Conservation (phyloP, 345 rosid species). For the Aethionema arabicum region DNA sequence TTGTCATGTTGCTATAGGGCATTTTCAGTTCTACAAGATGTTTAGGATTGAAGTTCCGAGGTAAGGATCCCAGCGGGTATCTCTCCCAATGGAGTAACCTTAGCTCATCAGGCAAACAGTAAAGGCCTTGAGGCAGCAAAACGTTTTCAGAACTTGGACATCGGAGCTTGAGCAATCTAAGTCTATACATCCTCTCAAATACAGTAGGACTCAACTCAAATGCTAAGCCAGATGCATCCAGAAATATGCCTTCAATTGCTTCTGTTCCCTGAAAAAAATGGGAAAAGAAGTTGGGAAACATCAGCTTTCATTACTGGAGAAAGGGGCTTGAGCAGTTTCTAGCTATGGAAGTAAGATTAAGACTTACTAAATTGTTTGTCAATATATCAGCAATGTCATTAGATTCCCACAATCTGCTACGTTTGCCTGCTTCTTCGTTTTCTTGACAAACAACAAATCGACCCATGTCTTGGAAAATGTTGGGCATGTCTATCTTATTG, state of each 20-base stretch:
- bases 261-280: slow-evolving; percentile 31
- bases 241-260: slow-evolving; percentile 32
- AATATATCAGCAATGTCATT: slow-evolving; percentile 32
- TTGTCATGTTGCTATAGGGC: slow-evolving; percentile 18
- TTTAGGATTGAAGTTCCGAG: slow-evolving; percentile 17
- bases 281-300: background rate
- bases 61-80: slow-evolving; percentile 33
- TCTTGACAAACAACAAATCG: slow-evolving; percentile 24
- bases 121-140: background rate
- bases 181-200: slow-evolving; percentile 29
- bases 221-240: slow-evolving; percentile 20
- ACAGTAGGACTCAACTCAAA: slow-evolving; percentile 22
- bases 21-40: slow-evolving; percentile 33
- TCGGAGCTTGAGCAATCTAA: slow-evolving; percentile 26
- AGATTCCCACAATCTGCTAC: slow-evolving; percentile 37
- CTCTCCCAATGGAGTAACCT: slow-evolving; percentile 29
- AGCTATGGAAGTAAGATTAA: background rate
- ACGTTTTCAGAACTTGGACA: background rate
- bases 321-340: background rate
- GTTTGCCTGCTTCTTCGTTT: slow-evolving; percentile 12
- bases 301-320: background rate
- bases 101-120: slow-evolving; percentile 29
- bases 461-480: slow-evolving; percentile 37
- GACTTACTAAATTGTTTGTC: slow-evolving; percentile 24
- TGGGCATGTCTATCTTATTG: slow-evolving; percentile 28